Evolutionary conservation across 352 stramenopile species (phyloP).

Genomic region (Halophytophthora batemanensis): DNA sequence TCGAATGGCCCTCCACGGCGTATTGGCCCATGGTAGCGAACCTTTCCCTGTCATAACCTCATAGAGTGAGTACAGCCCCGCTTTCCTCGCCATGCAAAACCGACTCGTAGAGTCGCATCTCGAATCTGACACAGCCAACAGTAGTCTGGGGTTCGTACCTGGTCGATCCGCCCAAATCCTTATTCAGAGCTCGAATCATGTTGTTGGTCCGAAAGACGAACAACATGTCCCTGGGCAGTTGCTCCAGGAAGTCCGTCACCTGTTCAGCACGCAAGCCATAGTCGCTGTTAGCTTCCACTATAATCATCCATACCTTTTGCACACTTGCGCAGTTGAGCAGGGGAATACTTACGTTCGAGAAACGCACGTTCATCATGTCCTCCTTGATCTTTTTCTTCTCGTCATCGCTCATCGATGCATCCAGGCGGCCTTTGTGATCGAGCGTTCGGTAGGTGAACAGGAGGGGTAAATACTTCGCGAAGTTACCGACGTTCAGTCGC

Average conservation of each 20-base stretch:
- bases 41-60: constrained; percentile 38
- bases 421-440: constrained; percentile 51
- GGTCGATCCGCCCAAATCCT: constrained; percentile 78
- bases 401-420: constrained; percentile 58
- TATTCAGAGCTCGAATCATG: constrained; percentile 89
- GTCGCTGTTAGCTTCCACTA: constrained; percentile 4
- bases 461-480: constrained; percentile 74
- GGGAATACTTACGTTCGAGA: constrained; percentile 50
- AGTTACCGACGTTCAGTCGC: constrained; percentile 49
- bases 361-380: constrained; percentile 62
- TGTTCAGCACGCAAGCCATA: constrained; percentile 14
- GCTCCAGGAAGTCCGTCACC: constrained; percentile 81
- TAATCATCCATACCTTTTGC: background rate
- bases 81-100: background rate
- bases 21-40: constrained; percentile 78
- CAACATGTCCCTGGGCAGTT: constrained; percentile 87
- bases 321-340: background rate
- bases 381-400: constrained; percentile 62
- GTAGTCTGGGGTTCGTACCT: constrained; percentile 24
- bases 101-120: constrained; percentile 4
- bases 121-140: background rate
- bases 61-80: background rate
- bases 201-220: constrained; percentile 92
- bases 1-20: constrained; percentile 57
- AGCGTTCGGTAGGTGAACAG: constrained; percentile 87